Base-by-base conservation (phyloP, 2,329 filamentous ascomycete species). In the Aspergillus sp. region DNA sequence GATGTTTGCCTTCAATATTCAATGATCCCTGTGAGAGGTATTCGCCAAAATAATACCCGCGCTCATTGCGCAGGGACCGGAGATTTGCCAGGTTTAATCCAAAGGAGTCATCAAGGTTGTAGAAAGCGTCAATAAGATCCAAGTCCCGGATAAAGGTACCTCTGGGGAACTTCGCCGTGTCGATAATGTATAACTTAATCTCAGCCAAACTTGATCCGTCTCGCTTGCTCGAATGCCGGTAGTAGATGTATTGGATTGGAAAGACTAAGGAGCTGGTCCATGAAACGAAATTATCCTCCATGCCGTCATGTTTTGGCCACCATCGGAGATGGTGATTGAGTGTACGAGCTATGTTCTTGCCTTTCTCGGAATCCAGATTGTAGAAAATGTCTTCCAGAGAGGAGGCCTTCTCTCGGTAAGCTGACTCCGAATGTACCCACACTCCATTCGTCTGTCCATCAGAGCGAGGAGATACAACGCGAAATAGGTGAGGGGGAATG, bases 21-120 rank as follows among this genome's bases (percentile, higher is more conserved):
- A 60, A 49, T 26, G 56, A 49, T 16, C 58, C 58, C 30, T 58
- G 58, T n/a, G 58, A 60, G 36, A 60, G 54, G 35, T 53, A 60
- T 54, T 60, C 58, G 20, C 58, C 56, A 44, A 58, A 57, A 36
- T 58, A 57, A 50, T 45, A 51, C 1, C 45, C 43, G 6, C 4
- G 10, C 36, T 32, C 19, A 19, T 33, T 45, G 14, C 55, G 55
- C 22, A 53, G 8, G 20, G 5, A 24, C 20, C 42, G 48, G 11
- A 56, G 32, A 41, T 45, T 30, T 46, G 48, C 30, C 26, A 52
- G 35, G 22, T 47, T 43, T 20, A 5, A 16, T 41, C 14, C n/a
- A 8, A 2, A 13, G 14, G 17, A 45, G 43, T 45, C 14, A 35
- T 60, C 54, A 36, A 38, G 54, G 17, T 48, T 40, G 20, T 33